phyloP scores from a whole-genome alignment of 202 grass and related monocot species.

The Zizania palustris region DNA sequence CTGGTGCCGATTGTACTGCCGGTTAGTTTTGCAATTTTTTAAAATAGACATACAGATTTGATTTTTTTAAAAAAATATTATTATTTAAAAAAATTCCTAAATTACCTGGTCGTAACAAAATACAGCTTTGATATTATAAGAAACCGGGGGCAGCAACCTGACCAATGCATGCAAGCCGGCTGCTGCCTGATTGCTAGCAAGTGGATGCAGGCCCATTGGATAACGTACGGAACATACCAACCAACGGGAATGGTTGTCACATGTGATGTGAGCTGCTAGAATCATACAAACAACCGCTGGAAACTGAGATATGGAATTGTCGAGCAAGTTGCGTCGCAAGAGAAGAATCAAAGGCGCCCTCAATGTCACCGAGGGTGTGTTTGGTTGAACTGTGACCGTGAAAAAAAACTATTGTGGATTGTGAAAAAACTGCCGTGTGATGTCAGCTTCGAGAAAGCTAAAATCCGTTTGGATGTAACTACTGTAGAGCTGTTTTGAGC shows the following conservation, averaged over 20 bases:
- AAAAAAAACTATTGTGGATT: no score
- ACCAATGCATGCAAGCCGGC: not conserved
- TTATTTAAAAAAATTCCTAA: no score
- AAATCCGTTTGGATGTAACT: no score
- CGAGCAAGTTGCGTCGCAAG: not conserved
- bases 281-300: slow-evolving; percentile 11
- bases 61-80: no score
- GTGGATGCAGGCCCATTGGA: not conserved
- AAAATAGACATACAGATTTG: no score
- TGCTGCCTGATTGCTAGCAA: not conserved
- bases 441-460: no score
- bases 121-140: not conserved
- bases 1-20: no score
- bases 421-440: no score
- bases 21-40: no score
- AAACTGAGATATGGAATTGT: slow-evolving; percentile 12
- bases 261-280: not conserved
- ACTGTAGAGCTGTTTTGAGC: no score
- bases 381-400: no score
- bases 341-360: slow-evolving; percentile 14
- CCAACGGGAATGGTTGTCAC: not conserved
- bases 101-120: not conserved
- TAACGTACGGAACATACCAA: not conserved
- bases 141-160: not conserved
- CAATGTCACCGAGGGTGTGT: no score